Percentiles rank a stretch among this genome's conserved stretches.
Evolutionary conservation across 1,284 basidiomycete species (phyloP).

Genomic region (Ustilago shanxiensis): DNA sequence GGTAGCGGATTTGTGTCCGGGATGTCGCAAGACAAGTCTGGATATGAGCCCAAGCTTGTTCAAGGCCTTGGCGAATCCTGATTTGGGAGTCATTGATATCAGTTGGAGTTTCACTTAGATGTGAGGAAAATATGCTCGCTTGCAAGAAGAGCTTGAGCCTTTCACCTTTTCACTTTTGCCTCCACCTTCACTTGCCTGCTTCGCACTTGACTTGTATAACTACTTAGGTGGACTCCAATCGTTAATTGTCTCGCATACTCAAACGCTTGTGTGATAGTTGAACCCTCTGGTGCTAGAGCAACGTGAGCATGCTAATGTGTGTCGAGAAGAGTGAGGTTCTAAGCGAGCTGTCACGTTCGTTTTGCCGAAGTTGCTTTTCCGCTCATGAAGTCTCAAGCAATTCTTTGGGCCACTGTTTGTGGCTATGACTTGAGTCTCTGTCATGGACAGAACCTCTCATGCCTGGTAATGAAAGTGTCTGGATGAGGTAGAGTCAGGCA

Average conservation of each 20-base stretch:
- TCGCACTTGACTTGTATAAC: background rate
- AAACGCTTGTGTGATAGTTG: background rate
- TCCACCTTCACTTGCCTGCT: background rate
- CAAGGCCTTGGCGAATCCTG: conserved; percentile 28
- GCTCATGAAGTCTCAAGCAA: background rate
- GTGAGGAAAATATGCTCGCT: no score
- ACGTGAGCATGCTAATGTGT: no score
- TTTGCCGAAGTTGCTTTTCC: conserved; percentile 9
- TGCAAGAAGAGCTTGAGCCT: conserved; percentile 9
- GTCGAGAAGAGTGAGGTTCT: background rate
- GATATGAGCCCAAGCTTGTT: conserved; percentile 41
- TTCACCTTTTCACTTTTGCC: background rate
- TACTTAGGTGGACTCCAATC: background rate
- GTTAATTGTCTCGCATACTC: background rate
- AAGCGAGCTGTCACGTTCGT: conserved; percentile 22
- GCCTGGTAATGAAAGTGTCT: no score
- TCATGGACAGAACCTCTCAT: background rate
- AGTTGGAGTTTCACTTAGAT: conserved; percentile 38
- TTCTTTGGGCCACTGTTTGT: no score
- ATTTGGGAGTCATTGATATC: conserved; percentile 37
- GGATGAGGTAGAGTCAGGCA: background rate
- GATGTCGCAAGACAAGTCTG: conserved; percentile 29
- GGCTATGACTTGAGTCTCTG: no score
- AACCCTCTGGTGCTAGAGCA: no score
- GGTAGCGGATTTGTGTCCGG: conserved; percentile 43